A percentile compares a stretch with the other conserved stretches of the same genome.
Evolutionary conservation across 495 filamentous ascomycete genomes (phyloP).

Genomic region (Penicillium maclennaniae): DNA sequence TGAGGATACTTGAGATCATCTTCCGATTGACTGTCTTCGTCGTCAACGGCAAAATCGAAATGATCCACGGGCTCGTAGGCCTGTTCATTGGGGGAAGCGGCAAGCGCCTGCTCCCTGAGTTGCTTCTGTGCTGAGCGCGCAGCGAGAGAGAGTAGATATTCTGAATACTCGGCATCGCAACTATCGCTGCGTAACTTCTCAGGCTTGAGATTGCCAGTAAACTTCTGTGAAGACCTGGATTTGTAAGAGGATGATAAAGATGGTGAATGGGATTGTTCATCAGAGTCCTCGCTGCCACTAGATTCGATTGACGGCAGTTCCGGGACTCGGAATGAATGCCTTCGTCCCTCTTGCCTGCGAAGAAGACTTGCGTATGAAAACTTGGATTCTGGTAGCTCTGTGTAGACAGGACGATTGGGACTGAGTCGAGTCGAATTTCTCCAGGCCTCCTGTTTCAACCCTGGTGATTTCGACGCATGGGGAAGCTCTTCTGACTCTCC

Average conservation of each 20-base stretch:
- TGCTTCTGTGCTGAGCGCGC: slow-evolving; percentile 73
- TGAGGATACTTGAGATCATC: slow-evolving; percentile 37
- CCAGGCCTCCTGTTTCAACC: neutral
- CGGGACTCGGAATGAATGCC: slow-evolving; percentile 55
- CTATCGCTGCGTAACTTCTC: slow-evolving; percentile 47
- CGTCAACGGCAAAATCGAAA: slow-evolving; percentile 57
- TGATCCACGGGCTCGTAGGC: slow-evolving; percentile 60
- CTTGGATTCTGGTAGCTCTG: slow-evolving; percentile 33
- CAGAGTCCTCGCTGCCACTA: slow-evolving; percentile 53
- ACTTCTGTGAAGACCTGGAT: slow-evolving; percentile 20
- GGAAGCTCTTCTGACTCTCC: slow-evolving; percentile 21
- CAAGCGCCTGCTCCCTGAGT: slow-evolving; percentile 62
- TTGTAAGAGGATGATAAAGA: slow-evolving; percentile 47
- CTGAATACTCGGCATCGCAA: slow-evolving; percentile 67
- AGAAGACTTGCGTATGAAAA: slow-evolving; percentile 46
- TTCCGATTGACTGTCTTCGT: slow-evolving; percentile 45
- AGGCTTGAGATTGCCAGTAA: slow-evolving; percentile 36
- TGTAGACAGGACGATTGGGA: neutral
- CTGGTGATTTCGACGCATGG: neutral
- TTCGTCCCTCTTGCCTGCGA: slow-evolving; percentile 36
- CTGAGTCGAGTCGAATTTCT: neutral
- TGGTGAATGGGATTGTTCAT: slow-evolving; percentile 38
- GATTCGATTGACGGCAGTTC: slow-evolving; percentile 52
- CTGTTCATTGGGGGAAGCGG: slow-evolving; percentile 65
- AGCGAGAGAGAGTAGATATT: slow-evolving; percentile 71